Percentiles rank a stretch among this genome's conserved stretches.
phyloP scores from a whole-genome alignment of 257 asterid genomes.

The Ballota nigra region DNA sequence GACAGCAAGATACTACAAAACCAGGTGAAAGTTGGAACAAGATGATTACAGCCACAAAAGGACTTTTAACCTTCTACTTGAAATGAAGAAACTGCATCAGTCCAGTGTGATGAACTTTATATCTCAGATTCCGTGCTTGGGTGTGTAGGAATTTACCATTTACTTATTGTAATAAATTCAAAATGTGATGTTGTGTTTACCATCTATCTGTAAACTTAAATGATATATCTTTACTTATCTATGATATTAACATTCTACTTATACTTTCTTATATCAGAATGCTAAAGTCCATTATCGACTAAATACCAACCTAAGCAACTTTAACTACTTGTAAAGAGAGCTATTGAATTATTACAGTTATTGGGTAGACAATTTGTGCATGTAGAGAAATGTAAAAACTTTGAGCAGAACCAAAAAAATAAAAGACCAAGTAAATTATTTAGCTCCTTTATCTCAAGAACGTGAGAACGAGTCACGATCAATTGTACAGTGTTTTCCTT shows the following conservation, averaged over 20 bases:
- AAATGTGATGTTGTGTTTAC: neutral
- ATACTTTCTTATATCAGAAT: neutral
- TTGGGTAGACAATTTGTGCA: neutral
- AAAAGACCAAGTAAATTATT: neutral
- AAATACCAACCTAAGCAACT: neutral
- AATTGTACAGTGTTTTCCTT: neutral
- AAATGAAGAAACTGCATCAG: conserved; percentile 1
- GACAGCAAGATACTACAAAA: conserved; percentile 7
- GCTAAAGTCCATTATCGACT: neutral
- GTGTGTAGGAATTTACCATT: neutral
- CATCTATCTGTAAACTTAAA: neutral
- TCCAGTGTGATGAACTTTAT: neutral
- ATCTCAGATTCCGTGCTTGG: neutral
- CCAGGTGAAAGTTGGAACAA: conserved; percentile 1
- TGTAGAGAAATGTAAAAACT: conserved; percentile 6
- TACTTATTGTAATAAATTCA: neutral
- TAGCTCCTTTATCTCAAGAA: neutral
- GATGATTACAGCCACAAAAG: neutral
- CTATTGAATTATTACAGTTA: neutral
- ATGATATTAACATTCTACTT: neutral
- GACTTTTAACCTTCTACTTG: neutral
- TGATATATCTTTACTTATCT: neutral
- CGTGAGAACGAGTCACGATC: neutral
- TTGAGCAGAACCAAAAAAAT: neutral
- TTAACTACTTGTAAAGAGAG: neutral